Evolutionary conservation across 257 asterid species (phyloP), one percentile per base, ranked within the genome.

Genomic region (Gardenia jasminoides): DNA sequence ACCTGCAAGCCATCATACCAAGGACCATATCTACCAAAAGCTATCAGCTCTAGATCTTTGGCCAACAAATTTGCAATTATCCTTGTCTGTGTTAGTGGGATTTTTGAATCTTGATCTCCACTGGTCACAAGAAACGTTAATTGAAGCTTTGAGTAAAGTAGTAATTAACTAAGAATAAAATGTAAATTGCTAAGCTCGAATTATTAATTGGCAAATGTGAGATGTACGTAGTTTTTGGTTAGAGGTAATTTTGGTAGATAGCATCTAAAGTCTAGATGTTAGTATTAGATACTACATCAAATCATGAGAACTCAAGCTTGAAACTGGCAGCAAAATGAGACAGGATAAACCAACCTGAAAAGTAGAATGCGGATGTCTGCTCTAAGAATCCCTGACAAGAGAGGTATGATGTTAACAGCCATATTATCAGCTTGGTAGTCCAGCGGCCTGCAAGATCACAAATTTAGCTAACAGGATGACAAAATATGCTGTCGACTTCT

Each of bases 1-100:
- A 83, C 86, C 86, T 83, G 86, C 72, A 44, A 15, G 48, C 84
- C 84, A 80, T 80, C 82, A 20, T 80, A 77, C 87, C 87, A 83
- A 59, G 87, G 82, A 67, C 87, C 77, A 70, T 83, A 80, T 54
- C 54, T 77, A 13, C 41, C 52, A 22, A 83, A 64, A 48, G 77
- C 65, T 39, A 26, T 66, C 50, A 83, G 82, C 70, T 77, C 72
- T 19, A 74, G 17, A 39, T 80, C 75, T 48, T 47, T 26, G 47
- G 80, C 87, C 36, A 83, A 52, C 46, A 73, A 48, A n/a, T 58
- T 77, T 8, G 82, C 76, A 31, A 73, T 77, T 48, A 43, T 80
- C 70, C 84, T 74, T 2, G 87, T 83, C 62, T 83, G 82, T 3
- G 82, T 77, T 17, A 80, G 67, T 10, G 87, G 84, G 71, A 83